A percentile compares a stretch with the other conserved stretches of the same genome.
phyloP scores from a whole-genome alignment of 352 stramenopile species.

The Phytopythium kandeliae region DNA sequence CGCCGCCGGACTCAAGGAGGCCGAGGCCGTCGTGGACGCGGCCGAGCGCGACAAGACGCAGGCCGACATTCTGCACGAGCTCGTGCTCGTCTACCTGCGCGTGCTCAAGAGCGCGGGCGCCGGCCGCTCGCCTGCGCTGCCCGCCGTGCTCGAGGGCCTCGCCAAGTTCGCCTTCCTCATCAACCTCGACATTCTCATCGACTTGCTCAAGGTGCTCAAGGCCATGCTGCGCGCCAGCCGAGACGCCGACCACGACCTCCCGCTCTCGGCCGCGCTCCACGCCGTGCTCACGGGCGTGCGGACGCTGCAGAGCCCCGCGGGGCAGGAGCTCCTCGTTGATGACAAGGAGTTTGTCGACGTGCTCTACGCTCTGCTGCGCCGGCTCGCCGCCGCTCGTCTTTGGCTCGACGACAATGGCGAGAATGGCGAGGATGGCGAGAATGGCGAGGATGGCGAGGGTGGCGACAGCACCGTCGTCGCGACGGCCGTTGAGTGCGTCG shows the following conservation, averaged over 20 bases:
- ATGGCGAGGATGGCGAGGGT: no score
- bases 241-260: slow-evolving; percentile 59
- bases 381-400: slow-evolving; percentile 66
- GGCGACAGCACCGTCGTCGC: slow-evolving; percentile 30
- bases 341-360: slow-evolving; percentile 95
- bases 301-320: slow-evolving; percentile 90
- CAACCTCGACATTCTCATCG: slow-evolving; percentile 97
- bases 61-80: slow-evolving; percentile 91
- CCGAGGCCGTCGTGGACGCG: slow-evolving; percentile 92
- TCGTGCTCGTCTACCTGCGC: slow-evolving; percentile 96
- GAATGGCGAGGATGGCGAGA: no score
- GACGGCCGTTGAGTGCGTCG: slow-evolving; percentile 87
- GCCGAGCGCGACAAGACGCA: slow-evolving; percentile 92
- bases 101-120: slow-evolving; percentile 90
- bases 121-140: slow-evolving; percentile 79
- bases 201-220: slow-evolving; percentile 95
- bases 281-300: slow-evolving; percentile 91
- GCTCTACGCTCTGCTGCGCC: slow-evolving; percentile 88
- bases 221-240: slow-evolving; percentile 60
- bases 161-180: slow-evolving; percentile 96
- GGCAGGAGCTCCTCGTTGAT: slow-evolving; percentile 94
- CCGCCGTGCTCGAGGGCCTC: slow-evolving; percentile 90
- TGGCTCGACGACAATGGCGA: no score
- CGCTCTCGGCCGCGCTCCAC: slow-evolving; percentile 61
- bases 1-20: slow-evolving; percentile 91